Conservation (phyloP, 805 yeast genomes). For the Candida krabiensis region DNA sequence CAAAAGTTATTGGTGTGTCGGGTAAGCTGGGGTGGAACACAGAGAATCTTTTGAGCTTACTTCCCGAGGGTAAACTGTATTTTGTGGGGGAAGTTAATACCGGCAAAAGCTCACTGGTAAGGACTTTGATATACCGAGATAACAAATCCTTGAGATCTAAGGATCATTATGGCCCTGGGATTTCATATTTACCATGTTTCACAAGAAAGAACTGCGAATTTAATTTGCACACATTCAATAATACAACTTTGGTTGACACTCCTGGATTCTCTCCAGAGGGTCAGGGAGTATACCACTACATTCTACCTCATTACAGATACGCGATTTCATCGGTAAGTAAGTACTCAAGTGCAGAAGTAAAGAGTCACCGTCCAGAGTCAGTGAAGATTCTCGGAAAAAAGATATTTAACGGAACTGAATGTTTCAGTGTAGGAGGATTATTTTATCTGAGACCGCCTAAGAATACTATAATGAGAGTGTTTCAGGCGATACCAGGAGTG, state of each 20-base stretch:
- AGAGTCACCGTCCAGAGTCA: constrained; percentile 7
- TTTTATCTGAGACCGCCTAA: constrained; percentile 57
- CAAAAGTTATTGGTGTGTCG: constrained; percentile 48
- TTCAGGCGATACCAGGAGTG: constrained; percentile 43
- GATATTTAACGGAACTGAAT: constrained; percentile 23
- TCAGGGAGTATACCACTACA: constrained; percentile 32
- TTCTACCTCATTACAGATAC: constrained; percentile 17
- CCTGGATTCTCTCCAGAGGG: constrained; percentile 42
- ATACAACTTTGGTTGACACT: constrained; percentile 38
- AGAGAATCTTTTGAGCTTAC: constrained; percentile 33
- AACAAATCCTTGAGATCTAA: constrained; percentile 24
- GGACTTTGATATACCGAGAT: constrained; percentile 35
- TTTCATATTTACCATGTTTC: constrained; percentile 64
- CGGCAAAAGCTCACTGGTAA: constrained; percentile 67
- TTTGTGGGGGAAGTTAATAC: constrained; percentile 67
- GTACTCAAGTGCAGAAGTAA: constrained; percentile 8
- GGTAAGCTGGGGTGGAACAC: constrained; percentile 56
- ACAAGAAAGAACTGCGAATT: constrained; percentile 55
- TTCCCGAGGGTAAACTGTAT: constrained; percentile 43
- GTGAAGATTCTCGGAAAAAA: constrained; percentile 12
- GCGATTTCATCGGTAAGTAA: constrained; percentile 4
- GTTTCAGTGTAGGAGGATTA: constrained; percentile 57
- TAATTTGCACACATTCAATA: constrained; percentile 28
- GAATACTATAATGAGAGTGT: constrained; percentile 46
- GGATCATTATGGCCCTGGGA: constrained; percentile 42